Percentiles rank a stretch among this genome's conserved stretches.
Conservation (phyloP, 176 grass and related monocot species). For the Paspalum vaginatum region DNA sequence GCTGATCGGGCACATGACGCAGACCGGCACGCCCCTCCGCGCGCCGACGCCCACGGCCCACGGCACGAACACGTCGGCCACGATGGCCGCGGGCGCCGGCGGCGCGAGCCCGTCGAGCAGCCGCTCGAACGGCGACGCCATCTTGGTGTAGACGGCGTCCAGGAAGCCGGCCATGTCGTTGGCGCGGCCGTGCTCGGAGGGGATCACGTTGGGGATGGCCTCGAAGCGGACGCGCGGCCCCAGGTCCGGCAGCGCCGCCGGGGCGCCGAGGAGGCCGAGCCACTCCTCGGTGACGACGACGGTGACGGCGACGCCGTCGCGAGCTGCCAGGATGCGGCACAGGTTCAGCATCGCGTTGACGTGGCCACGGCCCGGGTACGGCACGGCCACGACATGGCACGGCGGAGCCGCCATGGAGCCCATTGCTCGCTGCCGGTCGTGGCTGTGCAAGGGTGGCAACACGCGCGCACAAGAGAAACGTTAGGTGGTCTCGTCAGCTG, state of each 20-base stretch:
- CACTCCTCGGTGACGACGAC: constrained; percentile 57
- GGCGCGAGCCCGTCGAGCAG: constrained; percentile 9
- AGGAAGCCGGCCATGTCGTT: constrained; percentile 49
- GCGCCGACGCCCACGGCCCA: constrained; percentile 28
- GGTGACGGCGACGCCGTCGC: constrained; percentile 34
- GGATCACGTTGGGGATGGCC: constrained; percentile 58
- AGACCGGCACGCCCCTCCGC: constrained; percentile 13
- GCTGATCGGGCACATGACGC: constrained; percentile 32
- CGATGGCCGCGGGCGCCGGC: constrained; percentile 24
- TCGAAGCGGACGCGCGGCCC: constrained; percentile 24
- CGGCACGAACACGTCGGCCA: constrained; percentile 33
- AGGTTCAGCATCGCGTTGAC: constrained; percentile 75
- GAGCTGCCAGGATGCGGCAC: constrained; percentile 49
- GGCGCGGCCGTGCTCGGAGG: constrained; percentile 59
- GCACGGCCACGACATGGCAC: constrained; percentile 50
- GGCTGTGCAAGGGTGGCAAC: background rate
- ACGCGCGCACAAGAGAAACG: background rate
- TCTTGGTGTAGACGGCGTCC: constrained; percentile 47
- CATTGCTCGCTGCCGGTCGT: background rate
- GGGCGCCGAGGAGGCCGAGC: constrained; percentile 52
- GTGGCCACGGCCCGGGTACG: constrained; percentile 71
- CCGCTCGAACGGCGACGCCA: constrained; percentile 43
- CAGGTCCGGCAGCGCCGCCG: constrained; percentile 9
- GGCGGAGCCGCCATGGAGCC: background rate
- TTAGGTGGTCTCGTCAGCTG: background rate